phyloP scores from a whole-genome alignment of 176 grass and related monocot species.

The Hordeum vulgare region DNA sequence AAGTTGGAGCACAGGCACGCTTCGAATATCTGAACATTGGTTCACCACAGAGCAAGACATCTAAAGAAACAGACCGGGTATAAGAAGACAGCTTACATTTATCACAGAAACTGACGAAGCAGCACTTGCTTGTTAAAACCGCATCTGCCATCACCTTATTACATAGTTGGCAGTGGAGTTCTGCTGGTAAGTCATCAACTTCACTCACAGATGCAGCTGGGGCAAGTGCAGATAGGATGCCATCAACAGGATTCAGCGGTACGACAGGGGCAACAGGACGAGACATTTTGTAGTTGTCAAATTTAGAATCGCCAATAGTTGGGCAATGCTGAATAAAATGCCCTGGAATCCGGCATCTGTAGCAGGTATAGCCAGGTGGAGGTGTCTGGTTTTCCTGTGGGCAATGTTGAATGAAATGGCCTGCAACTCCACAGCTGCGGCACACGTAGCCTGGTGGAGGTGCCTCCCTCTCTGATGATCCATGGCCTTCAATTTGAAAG shows the following conservation, averaged over 20 bases:
- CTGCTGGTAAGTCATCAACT: slow-evolving; percentile 44
- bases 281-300: slow-evolving; percentile 33
- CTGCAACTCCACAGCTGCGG: slow-evolving; percentile 48
- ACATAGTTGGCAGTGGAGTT: slow-evolving; percentile 52
- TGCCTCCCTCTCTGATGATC: slow-evolving; percentile 28
- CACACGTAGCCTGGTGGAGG: slow-evolving; percentile 54
- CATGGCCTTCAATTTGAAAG: slow-evolving; percentile 29
- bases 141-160: slow-evolving; percentile 56
- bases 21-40: not conserved
- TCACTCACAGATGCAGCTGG: slow-evolving; percentile 19
- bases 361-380: slow-evolving; percentile 53
- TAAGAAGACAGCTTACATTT: slow-evolving; percentile 51
- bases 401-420: slow-evolving; percentile 75
- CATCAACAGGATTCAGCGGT: slow-evolving; percentile 24
- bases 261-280: slow-evolving; percentile 26
- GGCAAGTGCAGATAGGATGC: slow-evolving; percentile 31
- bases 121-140: slow-evolving; percentile 57
- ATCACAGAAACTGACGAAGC: slow-evolving; percentile 69
- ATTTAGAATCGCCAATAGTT: slow-evolving; percentile 45
- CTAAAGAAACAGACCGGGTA: slow-evolving; percentile 5
- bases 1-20: not conserved
- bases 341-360: slow-evolving; percentile 54
- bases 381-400: slow-evolving; percentile 29
- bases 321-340: slow-evolving; percentile 75
- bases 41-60: not conserved